Evolutionary conservation across 441 rosid genomes (phyloP).

Genomic region (Gossypium davidsonii): DNA sequence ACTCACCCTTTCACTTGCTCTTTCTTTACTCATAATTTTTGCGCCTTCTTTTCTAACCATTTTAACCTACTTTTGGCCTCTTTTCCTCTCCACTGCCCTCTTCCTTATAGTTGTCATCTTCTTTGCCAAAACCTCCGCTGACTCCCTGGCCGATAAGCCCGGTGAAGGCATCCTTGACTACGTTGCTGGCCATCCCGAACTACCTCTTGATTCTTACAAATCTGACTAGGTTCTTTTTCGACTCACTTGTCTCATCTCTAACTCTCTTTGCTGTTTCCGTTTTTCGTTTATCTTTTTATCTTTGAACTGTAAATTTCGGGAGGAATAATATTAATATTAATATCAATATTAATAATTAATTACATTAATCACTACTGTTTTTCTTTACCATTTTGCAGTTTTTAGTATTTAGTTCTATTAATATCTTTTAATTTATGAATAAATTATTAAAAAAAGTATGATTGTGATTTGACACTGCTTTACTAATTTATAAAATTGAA

Average conservation of each 20-base stretch:
- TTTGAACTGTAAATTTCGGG: slow-evolving; percentile 13
- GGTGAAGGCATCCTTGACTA: slow-evolving; percentile 66
- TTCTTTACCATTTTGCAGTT: not conserved
- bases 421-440: too few species aligned
- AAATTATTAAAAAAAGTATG: not conserved
- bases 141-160: slow-evolving; percentile 31
- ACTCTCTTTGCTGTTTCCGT: not conserved
- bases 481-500: not conserved
- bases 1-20: slow-evolving; percentile 22
- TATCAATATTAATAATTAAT: not conserved
- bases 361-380: not conserved
- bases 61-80: slow-evolving; percentile 78
- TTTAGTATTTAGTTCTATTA: too few species aligned
- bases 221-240: slow-evolving; percentile 10
- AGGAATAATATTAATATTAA: not conserved
- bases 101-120: slow-evolving; percentile 66
- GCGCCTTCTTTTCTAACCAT: slow-evolving; percentile 69
- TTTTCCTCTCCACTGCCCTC: slow-evolving; percentile 74
- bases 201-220: slow-evolving; percentile 26
- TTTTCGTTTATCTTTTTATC: not conserved
- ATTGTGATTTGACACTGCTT: not conserved
- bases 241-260: slow-evolving; percentile 15
- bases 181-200: slow-evolving; percentile 66
- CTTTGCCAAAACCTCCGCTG: slow-evolving; percentile 51
- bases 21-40: slow-evolving; percentile 16